Percentiles rank a stretch among this genome's conserved stretches.
Conservation (phyloP, 2,329 filamentous ascomycete genomes). For the Fusarium duplospermum region DNA sequence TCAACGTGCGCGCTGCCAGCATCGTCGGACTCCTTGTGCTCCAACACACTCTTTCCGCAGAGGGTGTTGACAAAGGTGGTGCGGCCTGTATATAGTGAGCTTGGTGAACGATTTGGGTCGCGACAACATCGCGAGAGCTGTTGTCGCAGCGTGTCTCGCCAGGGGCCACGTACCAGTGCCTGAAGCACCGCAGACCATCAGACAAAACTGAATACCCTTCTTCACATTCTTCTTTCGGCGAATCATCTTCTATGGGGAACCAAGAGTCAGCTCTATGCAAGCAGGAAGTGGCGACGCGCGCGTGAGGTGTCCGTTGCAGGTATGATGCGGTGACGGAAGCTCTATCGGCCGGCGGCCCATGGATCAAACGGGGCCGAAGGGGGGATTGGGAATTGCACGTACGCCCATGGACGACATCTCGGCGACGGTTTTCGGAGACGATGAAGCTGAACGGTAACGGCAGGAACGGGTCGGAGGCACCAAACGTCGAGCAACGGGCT, state of each 20-base stretch:
- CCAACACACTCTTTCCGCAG: constrained; percentile 91
- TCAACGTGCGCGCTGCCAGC: constrained; percentile 88
- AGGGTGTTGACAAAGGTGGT: constrained; percentile 99
- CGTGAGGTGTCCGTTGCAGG: constrained; percentile 23
- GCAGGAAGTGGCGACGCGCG: constrained; percentile 22
- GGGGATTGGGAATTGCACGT: constrained; percentile 40
- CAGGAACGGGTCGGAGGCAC: constrained; percentile 34
- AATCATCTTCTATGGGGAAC: constrained; percentile 81
- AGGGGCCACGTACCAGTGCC: constrained; percentile 81
- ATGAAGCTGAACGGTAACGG: constrained; percentile 31
- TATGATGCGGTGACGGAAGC: constrained; percentile 38
- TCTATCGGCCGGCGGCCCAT: constrained; percentile 33
- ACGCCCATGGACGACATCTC: constrained; percentile 51
- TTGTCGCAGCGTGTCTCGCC: constrained; percentile 24
- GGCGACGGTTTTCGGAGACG: constrained; percentile 31
- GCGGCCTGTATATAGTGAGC: constrained; percentile 72
- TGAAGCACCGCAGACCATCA: constrained; percentile 99
- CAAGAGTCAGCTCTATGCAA: constrained; percentile 44
- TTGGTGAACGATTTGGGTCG: constrained; percentile 23
- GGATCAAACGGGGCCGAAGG: constrained; percentile 27
- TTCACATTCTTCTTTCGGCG: constrained; percentile 99
- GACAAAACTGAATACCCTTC: constrained; percentile 99
- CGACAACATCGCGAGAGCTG: constrained; percentile 11
- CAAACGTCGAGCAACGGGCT: constrained; percentile 38
- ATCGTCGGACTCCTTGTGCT: constrained; percentile 94